Base-by-base conservation (phyloP, 371 early-diverging fungal genomes). In the Mortierella sp. region DNA sequence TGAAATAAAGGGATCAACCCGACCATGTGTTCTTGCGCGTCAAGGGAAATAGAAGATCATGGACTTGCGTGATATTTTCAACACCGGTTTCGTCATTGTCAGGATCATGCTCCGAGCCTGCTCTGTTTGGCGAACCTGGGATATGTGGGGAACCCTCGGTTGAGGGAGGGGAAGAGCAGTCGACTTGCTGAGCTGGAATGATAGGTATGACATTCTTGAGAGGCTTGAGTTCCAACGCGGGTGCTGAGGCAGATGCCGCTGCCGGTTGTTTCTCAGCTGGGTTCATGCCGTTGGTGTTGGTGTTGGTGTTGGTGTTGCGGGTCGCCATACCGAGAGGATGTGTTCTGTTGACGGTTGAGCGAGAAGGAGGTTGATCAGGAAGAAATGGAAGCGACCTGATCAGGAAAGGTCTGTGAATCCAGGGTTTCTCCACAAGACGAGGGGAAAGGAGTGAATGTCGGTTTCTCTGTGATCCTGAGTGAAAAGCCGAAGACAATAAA, bases 121-220 rank as follows among this genome's bases (percentile, higher is more conserved):
- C 41, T 17, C 48, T 61, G 46, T 44, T 22, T 13, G 69, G 57
- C 16, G 53, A n/a, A 19, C 34, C 34, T 24, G 53, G 50, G 13
- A 37, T 25, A 24, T 41, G 27, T 41, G 63, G 68, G 37, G 52
- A 51, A 28, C 52, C 47, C 37, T 55, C 63, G 21, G 58, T 58
- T 27, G 72, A 71, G 13, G 66, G 57, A 37, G 65, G 72, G 24
- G 66, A 60, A 4, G 70, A 63, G 10, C 66, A 71, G 21, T 71
- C 66, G 49, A 68, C 69, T 37, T 68, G 76, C 34, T 76, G 76
- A 16, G 76, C 76, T 12, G 76, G 76, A 9, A 76, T 65, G 31
- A 76, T 76, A 25, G 76, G 76, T 49, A 76, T 76, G 56, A 76
- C 64, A 39, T 76, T 76, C 61, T 76, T 76, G 56, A 68, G 65